These are phyloP conservation scores for Podosphaera aphanis DNA, from an alignment of 2,329 filamentous ascomycete genomes.

Conservation along the genomic window DNA sequence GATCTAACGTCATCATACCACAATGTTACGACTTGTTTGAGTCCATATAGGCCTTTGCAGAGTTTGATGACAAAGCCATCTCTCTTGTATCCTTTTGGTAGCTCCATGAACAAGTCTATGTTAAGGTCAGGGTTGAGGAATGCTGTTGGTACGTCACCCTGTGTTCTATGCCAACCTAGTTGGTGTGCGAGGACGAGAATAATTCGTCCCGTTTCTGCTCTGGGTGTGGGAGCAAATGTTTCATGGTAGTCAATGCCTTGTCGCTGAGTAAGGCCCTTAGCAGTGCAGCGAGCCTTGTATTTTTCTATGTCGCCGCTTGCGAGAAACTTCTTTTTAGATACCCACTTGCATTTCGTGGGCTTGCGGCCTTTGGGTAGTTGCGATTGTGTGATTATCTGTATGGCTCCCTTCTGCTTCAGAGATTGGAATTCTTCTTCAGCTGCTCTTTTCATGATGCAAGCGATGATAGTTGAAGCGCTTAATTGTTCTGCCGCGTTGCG, in stretches of 20 bases:
- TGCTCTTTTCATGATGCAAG: constrained; percentile 1
- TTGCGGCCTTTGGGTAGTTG: neutral
- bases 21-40: neutral
- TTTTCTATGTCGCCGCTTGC: neutral
- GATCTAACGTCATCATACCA: neutral
- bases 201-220: neutral
- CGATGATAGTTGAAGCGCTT: neutral
- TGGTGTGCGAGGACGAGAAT: neutral
- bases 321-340: constrained; percentile 1
- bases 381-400: neutral
- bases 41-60: neutral
- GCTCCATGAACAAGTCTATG: neutral
- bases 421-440: neutral
- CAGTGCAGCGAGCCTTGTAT: neutral
- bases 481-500: neutral
- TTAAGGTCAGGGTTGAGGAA: neutral
- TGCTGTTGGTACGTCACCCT: neutral
- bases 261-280: neutral
- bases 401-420: neutral
- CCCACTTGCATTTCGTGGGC: constrained; percentile 1
- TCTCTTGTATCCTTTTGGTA: neutral
- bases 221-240: neutral
- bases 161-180: neutral
- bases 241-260: neutral
- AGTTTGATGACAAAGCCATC: neutral